These are phyloP conservation scores for Lipomyces spencermartinsiae DNA, from an alignment of 805 yeast genomes.

Conservation along the genomic window DNA sequence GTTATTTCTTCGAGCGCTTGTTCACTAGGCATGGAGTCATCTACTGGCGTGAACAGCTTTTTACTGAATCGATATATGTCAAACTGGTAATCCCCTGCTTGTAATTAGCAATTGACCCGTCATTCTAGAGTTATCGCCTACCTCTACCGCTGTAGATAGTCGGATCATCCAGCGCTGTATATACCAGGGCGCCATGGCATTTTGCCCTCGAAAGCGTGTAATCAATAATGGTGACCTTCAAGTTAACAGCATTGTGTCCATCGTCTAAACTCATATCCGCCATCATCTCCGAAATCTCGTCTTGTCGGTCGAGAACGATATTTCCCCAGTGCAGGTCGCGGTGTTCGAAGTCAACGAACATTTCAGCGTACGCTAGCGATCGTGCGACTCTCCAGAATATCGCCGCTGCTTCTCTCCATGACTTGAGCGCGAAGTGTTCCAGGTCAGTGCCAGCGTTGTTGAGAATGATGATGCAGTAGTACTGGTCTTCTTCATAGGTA, in stretches of 20 bases:
- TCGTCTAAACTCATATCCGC: constrained; percentile 24
- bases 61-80: constrained; percentile 66
- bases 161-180: constrained; percentile 68
- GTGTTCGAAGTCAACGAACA: constrained; percentile 65
- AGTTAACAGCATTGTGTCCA: constrained; percentile 18
- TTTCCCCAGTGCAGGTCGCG: constrained; percentile 74
- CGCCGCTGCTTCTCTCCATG: constrained; percentile 49
- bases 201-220: constrained; percentile 61
- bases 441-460: constrained; percentile 52
- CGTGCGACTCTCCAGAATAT: constrained; percentile 63
- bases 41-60: constrained; percentile 23
- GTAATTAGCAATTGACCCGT: not conserved
- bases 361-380: constrained; percentile 60
- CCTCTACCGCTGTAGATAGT: constrained; percentile 61
- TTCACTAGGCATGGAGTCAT: constrained; percentile 27
- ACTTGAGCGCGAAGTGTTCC: constrained; percentile 51
- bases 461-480: constrained; percentile 47
- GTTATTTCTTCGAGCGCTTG: constrained; percentile 54
- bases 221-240: constrained; percentile 61
- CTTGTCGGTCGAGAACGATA: constrained; percentile 51
- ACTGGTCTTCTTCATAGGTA: constrained; percentile 46
- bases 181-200: constrained; percentile 46
- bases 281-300: constrained; percentile 25
- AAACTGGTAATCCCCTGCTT: constrained; percentile 63
- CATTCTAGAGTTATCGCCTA: not conserved